A percentile compares a stretch with the other conserved stretches of the same genome.
Evolutionary conservation across 495 filamentous ascomycete species (phyloP).

Genomic region (Tetracladium setigerum): DNA sequence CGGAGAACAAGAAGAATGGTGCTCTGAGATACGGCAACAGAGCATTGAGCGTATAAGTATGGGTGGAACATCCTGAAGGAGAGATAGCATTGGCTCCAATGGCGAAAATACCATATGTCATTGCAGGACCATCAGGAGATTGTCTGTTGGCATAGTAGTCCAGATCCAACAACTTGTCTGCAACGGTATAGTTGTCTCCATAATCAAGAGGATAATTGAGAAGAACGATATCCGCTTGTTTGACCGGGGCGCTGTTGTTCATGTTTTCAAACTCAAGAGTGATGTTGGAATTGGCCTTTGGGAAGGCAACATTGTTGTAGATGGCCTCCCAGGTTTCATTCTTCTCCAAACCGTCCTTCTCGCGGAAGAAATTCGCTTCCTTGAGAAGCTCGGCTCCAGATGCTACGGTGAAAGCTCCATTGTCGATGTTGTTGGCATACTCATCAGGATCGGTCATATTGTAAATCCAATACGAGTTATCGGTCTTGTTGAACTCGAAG

Average conservation of each 20-base stretch:
- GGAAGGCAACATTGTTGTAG: constrained; percentile 27
- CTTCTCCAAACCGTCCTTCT: constrained; percentile 11
- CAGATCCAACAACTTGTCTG: constrained; percentile 42
- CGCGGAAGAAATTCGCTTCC: constrained; percentile 11
- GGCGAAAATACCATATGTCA: constrained; percentile 54
- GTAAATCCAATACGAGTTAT: constrained; percentile 34
- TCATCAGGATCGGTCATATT: constrained; percentile 69
- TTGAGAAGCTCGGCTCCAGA: constrained; percentile 16
- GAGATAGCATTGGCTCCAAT: constrained; percentile 46
- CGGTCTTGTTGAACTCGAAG: constrained; percentile 35
- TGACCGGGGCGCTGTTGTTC: constrained; percentile 48
- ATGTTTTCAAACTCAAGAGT: constrained; percentile 59
- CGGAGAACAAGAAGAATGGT: constrained; percentile 56
- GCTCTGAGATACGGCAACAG: constrained; percentile 45
- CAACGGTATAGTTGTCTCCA: constrained; percentile 41
- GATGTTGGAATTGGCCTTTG: constrained; percentile 39
- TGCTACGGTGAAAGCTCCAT: constrained; percentile 67
- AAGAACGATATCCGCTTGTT: constrained; percentile 53
- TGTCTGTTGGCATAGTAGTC: constrained; percentile 54
- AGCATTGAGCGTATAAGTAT: constrained; percentile 45
- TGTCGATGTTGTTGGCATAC: constrained; percentile 52
- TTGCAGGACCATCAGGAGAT: constrained; percentile 47
- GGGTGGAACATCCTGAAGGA: constrained; percentile 44
- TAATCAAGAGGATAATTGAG: constrained; percentile 49
- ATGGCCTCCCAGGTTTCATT: constrained; percentile 32